Percentiles rank a stretch among this genome's conserved stretches.
phyloP scores from a whole-genome alignment of 148 eudicot genomes.

The Rhododendron kiyosumense region DNA sequence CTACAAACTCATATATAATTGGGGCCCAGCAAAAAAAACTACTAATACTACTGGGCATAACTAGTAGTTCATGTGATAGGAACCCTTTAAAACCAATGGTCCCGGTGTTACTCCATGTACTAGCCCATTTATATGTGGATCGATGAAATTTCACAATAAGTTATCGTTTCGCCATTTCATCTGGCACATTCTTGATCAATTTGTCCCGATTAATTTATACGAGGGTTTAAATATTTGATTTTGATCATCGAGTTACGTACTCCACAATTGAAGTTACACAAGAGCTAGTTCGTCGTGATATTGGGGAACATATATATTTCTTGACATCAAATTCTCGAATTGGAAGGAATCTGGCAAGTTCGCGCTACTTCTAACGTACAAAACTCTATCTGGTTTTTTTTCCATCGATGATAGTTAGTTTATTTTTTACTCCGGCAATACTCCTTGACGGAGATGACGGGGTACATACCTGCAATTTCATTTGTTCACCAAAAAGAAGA shows the following conservation, averaged over 20 bases:
- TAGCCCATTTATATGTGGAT: neutral
- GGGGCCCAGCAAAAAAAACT: neutral
- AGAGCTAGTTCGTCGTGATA: too few relatives aligned
- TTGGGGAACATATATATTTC: too few relatives aligned
- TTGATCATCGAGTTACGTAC: neutral
- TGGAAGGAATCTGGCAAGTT: too few relatives aligned
- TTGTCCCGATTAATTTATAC: too few relatives aligned
- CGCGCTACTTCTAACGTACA: too few relatives aligned
- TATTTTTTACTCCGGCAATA: too few relatives aligned
- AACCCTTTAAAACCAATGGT: neutral
- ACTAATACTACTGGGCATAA: neutral
- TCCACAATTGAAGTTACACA: too few relatives aligned
- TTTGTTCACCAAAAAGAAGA: too few relatives aligned
- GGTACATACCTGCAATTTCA: neutral
- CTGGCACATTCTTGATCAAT: neutral
- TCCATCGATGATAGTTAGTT: too few relatives aligned
- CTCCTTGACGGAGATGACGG: neutral
- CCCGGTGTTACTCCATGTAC: neutral
- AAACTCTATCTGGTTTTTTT: too few relatives aligned
- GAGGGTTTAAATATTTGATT: neutral
- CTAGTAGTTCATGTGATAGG: neutral
- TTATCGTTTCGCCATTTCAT: neutral
- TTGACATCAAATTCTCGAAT: too few relatives aligned
- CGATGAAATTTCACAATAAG: neutral
- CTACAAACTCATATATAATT: neutral